Percentiles rank a stretch among this genome's conserved stretches.
phyloP scores from a whole-genome alignment of 345 rosid genomes.

The Salix exigua region DNA sequence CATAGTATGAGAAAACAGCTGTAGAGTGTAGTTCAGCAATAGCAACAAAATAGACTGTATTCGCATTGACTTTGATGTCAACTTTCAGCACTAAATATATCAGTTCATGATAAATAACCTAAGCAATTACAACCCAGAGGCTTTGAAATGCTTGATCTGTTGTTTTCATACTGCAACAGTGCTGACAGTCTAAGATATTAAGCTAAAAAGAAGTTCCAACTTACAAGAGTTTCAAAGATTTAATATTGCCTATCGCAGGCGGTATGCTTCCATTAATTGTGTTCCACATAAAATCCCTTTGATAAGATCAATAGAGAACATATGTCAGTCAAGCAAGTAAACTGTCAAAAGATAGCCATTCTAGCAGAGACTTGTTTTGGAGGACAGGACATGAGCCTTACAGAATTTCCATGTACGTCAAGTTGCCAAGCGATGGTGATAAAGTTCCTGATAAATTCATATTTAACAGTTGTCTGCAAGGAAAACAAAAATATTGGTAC shows the following conservation, averaged over 20 bases:
- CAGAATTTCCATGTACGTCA: constrained; percentile 63
- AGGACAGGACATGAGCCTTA: constrained; percentile 31
- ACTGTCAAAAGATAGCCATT: background rate
- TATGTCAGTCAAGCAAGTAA: constrained; percentile 5
- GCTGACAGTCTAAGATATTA: background rate
- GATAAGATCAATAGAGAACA: constrained; percentile 18
- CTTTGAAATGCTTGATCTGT: background rate
- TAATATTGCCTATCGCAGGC: constrained; percentile 78
- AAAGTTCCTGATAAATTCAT: constrained; percentile 78
- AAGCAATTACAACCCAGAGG: background rate
- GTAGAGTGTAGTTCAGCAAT: background rate
- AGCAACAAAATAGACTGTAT: background rate
- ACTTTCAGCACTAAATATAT: background rate
- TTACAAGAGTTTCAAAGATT: constrained; percentile 76
- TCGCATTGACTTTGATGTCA: background rate
- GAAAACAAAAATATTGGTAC: constrained; percentile 5
- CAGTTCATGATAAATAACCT: background rate
- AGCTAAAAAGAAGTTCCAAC: constrained; percentile 26
- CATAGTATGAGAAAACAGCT: constrained; percentile 7
- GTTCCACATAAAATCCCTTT: constrained; percentile 99
- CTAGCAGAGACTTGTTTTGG: background rate
- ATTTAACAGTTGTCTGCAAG: constrained; percentile 65
- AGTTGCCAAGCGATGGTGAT: constrained; percentile 72
- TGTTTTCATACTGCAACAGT: background rate
- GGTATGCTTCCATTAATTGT: constrained; percentile 72